phyloP scores from a whole-genome alignment of 1,139 yeast genomes.

The Candida sp. region DNA sequence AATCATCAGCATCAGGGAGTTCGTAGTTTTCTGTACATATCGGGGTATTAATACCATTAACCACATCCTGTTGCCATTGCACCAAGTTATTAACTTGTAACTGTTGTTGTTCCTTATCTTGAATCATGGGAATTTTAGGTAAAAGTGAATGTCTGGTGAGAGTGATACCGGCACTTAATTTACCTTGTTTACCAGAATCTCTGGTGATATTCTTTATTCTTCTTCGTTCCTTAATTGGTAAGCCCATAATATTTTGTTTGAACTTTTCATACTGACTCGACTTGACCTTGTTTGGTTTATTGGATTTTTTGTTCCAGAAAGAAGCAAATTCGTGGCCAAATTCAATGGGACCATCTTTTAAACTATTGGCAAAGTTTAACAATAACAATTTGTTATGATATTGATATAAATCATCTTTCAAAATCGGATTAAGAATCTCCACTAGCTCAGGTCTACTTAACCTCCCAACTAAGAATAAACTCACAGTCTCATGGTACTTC shows the following conservation, averaged over 20 bases:
- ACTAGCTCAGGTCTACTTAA: conserved; percentile 75
- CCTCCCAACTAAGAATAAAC: conserved; percentile 75
- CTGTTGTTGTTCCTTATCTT: conserved; percentile 52
- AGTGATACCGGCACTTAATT: conserved; percentile 71
- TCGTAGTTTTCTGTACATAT: conserved; percentile 76
- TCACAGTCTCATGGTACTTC: conserved; percentile 74
- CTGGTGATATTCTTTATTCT: conserved; percentile 80
- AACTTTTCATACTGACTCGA: conserved; percentile 73
- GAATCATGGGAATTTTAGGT: conserved; percentile 85
- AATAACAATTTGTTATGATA: conserved; percentile 82
- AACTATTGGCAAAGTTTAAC: conserved; percentile 80
- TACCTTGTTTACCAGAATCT: conserved; percentile 77
- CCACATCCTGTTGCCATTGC: conserved; percentile 92
- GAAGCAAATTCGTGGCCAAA: conserved; percentile 51
- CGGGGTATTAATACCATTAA: conserved; percentile 85
- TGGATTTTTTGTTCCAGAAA: conserved; percentile 48
- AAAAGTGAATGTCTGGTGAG: conserved; percentile 81
- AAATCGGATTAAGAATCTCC: conserved; percentile 48
- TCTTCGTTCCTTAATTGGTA: conserved; percentile 81
- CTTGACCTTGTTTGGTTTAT: conserved; percentile 44
- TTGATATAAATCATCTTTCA: conserved; percentile 45
- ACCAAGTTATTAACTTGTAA: conserved; percentile 55
- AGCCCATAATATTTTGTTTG: conserved; percentile 82
- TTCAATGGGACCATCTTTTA: conserved; percentile 59
- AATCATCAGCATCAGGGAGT: conserved; percentile 73